Evolutionary conservation across 176 grass and related monocot genomes (phyloP).

Genomic region (Rhynchospora pubera): DNA sequence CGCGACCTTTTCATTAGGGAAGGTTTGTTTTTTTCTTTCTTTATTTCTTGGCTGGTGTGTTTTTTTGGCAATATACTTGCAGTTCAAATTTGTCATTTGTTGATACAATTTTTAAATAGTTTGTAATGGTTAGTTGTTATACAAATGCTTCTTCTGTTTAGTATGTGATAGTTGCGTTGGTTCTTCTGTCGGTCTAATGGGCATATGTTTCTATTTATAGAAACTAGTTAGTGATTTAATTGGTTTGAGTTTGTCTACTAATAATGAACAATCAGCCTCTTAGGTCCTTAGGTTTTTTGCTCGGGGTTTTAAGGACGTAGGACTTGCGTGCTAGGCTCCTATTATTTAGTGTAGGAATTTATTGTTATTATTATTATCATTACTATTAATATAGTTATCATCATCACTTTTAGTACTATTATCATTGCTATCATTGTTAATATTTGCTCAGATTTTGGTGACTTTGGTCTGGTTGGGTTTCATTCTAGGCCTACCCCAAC

Average conservation of each 20-base stretch:
- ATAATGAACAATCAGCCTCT: too few species aligned
- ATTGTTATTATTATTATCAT: too few species aligned
- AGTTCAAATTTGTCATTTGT: neutral
- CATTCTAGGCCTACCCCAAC: too few species aligned
- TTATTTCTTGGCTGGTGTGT: neutral
- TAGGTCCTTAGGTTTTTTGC: too few species aligned
- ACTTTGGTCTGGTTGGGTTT: too few species aligned
- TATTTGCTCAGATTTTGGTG: too few species aligned
- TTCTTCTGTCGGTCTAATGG: neutral
- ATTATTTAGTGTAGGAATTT: too few species aligned
- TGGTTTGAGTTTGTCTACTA: neutral
- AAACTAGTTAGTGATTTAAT: neutral
- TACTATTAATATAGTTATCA: too few species aligned
- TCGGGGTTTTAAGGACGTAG: too few species aligned
- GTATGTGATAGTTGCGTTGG: neutral
- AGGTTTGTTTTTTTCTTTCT: constrained; percentile 38
- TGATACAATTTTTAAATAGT: neutral
- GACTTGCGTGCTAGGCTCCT: too few species aligned
- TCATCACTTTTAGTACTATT: too few species aligned
- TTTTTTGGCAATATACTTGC: neutral
- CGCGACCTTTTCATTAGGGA: constrained; percentile 97
- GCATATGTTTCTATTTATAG: neutral
- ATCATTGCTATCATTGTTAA: too few species aligned
- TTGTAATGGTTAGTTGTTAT: neutral
- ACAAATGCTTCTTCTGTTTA: neutral